Conservation (phyloP, 345 rosid species). For the Rubroshorea leprosula region DNA sequence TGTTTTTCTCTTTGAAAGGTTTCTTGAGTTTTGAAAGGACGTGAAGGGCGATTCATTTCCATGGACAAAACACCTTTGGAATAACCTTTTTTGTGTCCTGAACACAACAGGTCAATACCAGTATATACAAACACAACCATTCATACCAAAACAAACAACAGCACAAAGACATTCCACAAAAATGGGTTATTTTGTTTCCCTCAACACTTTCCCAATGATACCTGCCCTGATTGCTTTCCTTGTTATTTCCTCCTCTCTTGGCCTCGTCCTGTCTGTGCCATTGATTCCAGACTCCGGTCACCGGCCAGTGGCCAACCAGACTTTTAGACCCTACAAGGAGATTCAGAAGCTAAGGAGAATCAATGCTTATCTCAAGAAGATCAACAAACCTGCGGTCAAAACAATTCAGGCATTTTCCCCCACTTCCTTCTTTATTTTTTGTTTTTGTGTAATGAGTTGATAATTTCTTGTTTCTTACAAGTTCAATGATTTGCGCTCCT, state of each 20-base stretch:
- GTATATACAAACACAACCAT: slow-evolving; percentile 41
- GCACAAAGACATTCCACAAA: slow-evolving; percentile 31
- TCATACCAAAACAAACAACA: slow-evolving; percentile 28
- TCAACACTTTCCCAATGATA: too few species aligned
- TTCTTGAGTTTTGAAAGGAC: slow-evolving; percentile 35
- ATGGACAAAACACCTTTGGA: too few species aligned
- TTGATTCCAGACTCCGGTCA: slow-evolving; percentile 34
- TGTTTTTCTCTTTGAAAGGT: slow-evolving; percentile 10
- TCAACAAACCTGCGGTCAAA: slow-evolving; percentile 86
- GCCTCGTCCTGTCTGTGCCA: slow-evolving; percentile 33
- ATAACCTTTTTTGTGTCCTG: not conserved
- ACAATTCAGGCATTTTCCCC: slow-evolving; percentile 55
- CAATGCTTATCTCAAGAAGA: slow-evolving; percentile 50
- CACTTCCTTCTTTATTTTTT: not conserved
- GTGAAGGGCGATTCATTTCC: not conserved
- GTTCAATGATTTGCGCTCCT: not conserved
- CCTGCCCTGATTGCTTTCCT: slow-evolving; percentile 33
- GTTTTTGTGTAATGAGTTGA: too few species aligned
- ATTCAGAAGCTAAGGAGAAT: slow-evolving; percentile 45
- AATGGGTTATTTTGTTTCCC: slow-evolving; percentile 42
- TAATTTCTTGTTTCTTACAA: not conserved
- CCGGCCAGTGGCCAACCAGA: slow-evolving; percentile 11
- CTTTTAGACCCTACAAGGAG: slow-evolving; percentile 44
- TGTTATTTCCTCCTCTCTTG: slow-evolving; percentile 32
- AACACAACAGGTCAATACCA: slow-evolving; percentile 45